Evolutionary conservation across 2,329 filamentous ascomycete species (phyloP), one percentile per base, ranked within the genome.

Genomic region (Aureobasidium sp.): DNA sequence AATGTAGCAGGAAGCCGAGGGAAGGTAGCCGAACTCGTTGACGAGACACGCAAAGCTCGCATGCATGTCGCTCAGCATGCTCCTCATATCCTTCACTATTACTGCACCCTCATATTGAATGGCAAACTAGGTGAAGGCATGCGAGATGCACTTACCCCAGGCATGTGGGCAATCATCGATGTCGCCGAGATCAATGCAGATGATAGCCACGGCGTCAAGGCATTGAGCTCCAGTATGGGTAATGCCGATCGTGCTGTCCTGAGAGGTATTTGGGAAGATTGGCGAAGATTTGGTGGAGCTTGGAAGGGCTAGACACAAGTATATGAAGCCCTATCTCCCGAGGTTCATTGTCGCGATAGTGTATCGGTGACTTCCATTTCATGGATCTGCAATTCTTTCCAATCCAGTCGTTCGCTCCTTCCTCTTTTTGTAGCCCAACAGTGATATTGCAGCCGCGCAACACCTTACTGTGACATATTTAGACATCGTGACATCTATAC

Each of bases 41-140:
- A 87, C 65, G 80, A 83, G 62, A 81, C 82, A 13, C 84, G 84
- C 67, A 82, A 81, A 62, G 82, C 83, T 8, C 80, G 82, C 66
- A 79, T 80, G 34, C 79, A 82, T 61, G 80, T 83, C 0, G 82
- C 82, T 0, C 79, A 84, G 66, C 82, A 84, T 68, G 72, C 85
- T 15, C 82, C 81, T 64, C 81, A 83, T 52, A 71, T 87, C 20
- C 73, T 87, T 3, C 80, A 81, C 68, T 77, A 81, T 39, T 87
- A 84, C 69, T 81, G 81, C 55, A 72, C 77, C 37, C 79, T 77
- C 64, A 79, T 81, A 53, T 73, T 87, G 27, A 72, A 72, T 5
- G 77, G 77, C 3, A 73, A 79, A 15, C 69, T 85, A n/a, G 70
- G 71, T 2, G 76, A 81, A 0, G 78, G 78, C 1, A 78, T 85